phyloP scores from a whole-genome alignment of 2,329 filamentous ascomycete genomes.

The Botrytis hyacinthi region DNA sequence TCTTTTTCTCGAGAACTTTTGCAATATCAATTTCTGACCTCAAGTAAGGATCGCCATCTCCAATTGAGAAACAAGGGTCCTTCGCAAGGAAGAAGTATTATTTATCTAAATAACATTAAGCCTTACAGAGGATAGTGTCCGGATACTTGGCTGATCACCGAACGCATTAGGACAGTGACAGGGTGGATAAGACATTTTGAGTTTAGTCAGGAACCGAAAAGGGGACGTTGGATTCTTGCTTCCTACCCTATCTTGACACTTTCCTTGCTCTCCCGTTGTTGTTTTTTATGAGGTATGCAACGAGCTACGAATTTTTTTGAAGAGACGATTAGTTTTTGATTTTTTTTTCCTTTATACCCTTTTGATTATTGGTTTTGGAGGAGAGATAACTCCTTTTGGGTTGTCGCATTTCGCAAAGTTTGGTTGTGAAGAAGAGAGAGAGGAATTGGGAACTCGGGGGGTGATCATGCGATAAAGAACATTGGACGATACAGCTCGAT shows the following conservation, averaged over 20 bases:
- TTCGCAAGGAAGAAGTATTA: not conserved
- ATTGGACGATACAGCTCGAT: not conserved
- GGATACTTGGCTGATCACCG: not conserved
- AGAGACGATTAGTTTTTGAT: not conserved
- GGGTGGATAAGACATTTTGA: not conserved
- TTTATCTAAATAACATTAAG: not conserved
- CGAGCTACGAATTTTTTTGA: slow-evolving; percentile 1
- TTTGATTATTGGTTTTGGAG: not conserved
- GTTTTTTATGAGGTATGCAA: not conserved
- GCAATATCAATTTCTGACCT: not conserved
- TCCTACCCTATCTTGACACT: not conserved
- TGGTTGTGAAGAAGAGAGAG: not conserved
- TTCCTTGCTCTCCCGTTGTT: not conserved
- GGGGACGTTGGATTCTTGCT: slow-evolving; percentile 7
- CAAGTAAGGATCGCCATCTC: not conserved
- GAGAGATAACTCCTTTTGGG: not conserved
- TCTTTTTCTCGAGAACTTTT: not conserved
- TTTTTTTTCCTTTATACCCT: not conserved
- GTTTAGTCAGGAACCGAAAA: slow-evolving; percentile 11
- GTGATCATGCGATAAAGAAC: slow-evolving; percentile 18
- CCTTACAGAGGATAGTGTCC: not conserved
- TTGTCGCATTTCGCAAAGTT: not conserved
- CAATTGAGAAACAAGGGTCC: not conserved
- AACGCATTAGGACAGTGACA: not conserved
- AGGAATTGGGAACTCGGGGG: not conserved